Evolutionary conservation across 169 alveolate species (phyloP), one percentile per base, ranked within the genome.

Genomic region (Cryptosporidium meleagridis): DNA sequence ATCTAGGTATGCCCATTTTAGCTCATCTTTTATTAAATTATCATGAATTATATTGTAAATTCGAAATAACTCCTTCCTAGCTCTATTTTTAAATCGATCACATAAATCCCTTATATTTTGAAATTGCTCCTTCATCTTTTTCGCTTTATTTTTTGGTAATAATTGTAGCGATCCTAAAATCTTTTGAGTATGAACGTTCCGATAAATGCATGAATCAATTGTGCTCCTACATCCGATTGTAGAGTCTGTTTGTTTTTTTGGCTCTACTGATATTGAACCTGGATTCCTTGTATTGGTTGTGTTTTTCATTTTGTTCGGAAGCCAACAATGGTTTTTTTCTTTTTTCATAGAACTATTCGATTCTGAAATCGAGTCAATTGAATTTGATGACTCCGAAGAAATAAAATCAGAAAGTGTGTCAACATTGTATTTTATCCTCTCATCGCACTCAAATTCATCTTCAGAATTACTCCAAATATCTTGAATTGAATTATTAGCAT

Each of bases 401-500:
- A 80, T 39, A 80, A 80, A 80, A 23, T 80, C 89, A 14, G 89
- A 80, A 26, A 80, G 39, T 41, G 80, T 80, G n/a, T 80, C 89
- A 39, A 59, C 67, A 6, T 51, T 67, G 12, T 8, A 26, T 33
- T 23, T 65, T 18, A 41, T 80, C 37, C 45, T 65, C 23, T 29
- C 59, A 14, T 59, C 80, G 12, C 26, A 69, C 14, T 72, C 69
- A 26, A 80, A 8, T 9, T 80, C 89, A 21, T 80, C 89, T 29
- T 80, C 89, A 4, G 89, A 80, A 41, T 80, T 80, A 14, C 89
- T 80, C 89, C 89, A 80, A 44, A 59, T 59, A 62, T 80, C 89
- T 29, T 72, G 68, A 33, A 29, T 31, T 33, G 70, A 26, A 52
- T 73, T 41, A 61, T 55, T 73, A 21, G 16, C 37, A 35, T 71